Conservation (phyloP, 306 rosid genomes). For the Astragalus glycyphyllos region DNA sequence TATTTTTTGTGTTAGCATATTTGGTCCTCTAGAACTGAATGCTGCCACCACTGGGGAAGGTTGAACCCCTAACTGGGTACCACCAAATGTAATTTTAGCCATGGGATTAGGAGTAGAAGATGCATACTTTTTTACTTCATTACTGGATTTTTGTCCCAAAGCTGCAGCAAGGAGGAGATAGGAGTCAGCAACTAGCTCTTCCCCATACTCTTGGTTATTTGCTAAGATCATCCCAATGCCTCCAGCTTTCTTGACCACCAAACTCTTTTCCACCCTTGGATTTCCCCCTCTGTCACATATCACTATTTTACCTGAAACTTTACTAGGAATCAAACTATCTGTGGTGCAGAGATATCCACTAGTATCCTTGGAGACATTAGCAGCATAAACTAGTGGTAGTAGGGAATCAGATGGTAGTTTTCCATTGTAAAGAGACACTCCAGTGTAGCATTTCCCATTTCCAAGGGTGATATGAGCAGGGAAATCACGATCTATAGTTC, state of each 20-base stretch:
- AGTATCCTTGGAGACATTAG: constrained; percentile 51
- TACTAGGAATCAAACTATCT: constrained; percentile 55
- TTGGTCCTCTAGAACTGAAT: constrained; percentile 97
- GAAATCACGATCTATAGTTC: constrained; percentile 91
- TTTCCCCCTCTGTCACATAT: constrained; percentile 80
- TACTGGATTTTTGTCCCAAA: constrained; percentile 63
- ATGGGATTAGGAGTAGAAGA: constrained; percentile 60
- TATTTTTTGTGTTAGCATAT: constrained; percentile 62
- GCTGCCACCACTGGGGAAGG: constrained; percentile 91
- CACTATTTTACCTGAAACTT: constrained; percentile 83
- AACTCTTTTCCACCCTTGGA: constrained; percentile 65
- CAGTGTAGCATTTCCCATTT: constrained; percentile 62
- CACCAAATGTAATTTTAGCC: constrained; percentile 55
- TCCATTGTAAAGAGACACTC: constrained; percentile 73
- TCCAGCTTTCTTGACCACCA: constrained; percentile 77
- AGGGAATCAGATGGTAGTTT: constrained; percentile 48
- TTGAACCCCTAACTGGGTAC: constrained; percentile 65
- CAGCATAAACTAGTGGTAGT: constrained; percentile 72
- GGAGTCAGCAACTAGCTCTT: constrained; percentile 72
- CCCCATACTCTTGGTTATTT: constrained; percentile 68
- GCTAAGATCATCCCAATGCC: constrained; percentile 84
- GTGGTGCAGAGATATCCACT: constrained; percentile 52
- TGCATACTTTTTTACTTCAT: constrained; percentile 64
- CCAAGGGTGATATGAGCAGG: constrained; percentile 72
- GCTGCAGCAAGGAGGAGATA: constrained; percentile 68